Percentiles rank a stretch among this genome's conserved stretches.
Conservation (phyloP, 83 land plant genomes). For the Larix sibirica region DNA sequence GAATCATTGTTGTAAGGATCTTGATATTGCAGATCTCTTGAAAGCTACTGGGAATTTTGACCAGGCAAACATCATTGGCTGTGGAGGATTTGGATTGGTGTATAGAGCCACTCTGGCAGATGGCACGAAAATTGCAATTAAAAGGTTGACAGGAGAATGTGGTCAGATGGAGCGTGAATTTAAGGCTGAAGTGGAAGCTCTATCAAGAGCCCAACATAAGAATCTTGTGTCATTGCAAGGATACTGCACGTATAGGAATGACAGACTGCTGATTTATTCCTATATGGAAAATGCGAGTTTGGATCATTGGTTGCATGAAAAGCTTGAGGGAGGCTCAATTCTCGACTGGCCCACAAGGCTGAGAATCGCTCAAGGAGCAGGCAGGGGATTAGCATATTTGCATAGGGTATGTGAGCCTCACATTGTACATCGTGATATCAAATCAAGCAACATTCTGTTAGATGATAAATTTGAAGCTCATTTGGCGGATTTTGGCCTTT, state of each 20-base stretch:
- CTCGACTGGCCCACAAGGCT: constrained; percentile 57
- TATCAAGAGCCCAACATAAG: constrained; percentile 66
- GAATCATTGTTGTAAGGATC: constrained; percentile 33
- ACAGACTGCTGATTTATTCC: constrained; percentile 65
- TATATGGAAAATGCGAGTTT: constrained; percentile 85
- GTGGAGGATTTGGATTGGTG: constrained; percentile 78
- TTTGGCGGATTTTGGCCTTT: constrained; percentile 74
- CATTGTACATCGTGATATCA: constrained; percentile 72
- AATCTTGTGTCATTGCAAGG: constrained; percentile 75
- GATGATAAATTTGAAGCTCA: constrained; percentile 72
- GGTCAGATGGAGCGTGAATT: constrained; percentile 72
- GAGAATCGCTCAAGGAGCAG: constrained; percentile 69
- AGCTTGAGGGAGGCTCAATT: constrained; percentile 35
- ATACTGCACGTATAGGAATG: constrained; percentile 47
- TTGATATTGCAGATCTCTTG: constrained; percentile 51
- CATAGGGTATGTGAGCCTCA: constrained; percentile 63
- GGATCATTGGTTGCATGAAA: constrained; percentile 82
- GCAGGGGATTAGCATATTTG: constrained; percentile 67
- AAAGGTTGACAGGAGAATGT: constrained; percentile 59
- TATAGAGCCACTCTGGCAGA: constrained; percentile 59
- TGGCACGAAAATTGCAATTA: constrained; percentile 56
- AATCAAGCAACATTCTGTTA: constrained; percentile 73
- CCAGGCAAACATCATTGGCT: constrained; percentile 69
- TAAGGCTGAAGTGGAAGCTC: constrained; percentile 57
- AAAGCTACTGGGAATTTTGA: constrained; percentile 65